Conservation (phyloP, 2,329 filamentous ascomycete genomes). For the Ophiosphaerella narmari region DNA sequence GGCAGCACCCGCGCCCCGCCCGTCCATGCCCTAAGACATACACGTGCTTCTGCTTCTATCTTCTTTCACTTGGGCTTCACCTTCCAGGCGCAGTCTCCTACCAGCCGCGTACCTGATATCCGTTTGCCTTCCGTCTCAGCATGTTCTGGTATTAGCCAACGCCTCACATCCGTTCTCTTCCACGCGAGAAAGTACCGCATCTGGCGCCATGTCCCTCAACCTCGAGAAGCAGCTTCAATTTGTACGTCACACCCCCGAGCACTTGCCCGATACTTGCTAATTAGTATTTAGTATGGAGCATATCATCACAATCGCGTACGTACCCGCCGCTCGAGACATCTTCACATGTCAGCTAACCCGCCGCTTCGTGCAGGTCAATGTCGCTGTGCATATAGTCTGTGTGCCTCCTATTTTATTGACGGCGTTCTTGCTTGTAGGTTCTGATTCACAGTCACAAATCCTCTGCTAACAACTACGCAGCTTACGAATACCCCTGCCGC, state of each 20-base stretch:
- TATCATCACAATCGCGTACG: conserved; percentile 76
- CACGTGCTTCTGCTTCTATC: conserved; percentile 21
- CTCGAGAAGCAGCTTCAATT: conserved; percentile 82
- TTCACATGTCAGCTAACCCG: conserved; percentile 29
- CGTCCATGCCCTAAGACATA: conserved; percentile 33
- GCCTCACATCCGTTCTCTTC: conserved; percentile 23
- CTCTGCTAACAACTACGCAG: conserved; percentile 43
- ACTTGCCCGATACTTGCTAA: conserved; percentile 11
- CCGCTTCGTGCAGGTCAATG: conserved; percentile 63
- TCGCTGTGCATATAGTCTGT: conserved; percentile 78
- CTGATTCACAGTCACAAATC: not conserved
- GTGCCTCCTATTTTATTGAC: conserved; percentile 77
- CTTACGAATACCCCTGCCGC: conserved; percentile 62
- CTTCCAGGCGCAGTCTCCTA: conserved; percentile 16
- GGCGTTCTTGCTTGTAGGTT: conserved; percentile 70
- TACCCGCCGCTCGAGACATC: conserved; percentile 6
- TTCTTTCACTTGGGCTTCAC: conserved; percentile 18
- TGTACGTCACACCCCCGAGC: conserved; percentile 58
- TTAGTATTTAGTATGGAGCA: conserved; percentile 70
- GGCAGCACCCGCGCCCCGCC: conserved; percentile 27
- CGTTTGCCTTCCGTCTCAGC: conserved; percentile 18
- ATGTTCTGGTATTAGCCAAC: conserved; percentile 33
- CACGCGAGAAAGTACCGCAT: conserved; percentile 33
- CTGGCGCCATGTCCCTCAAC: conserved; percentile 62
- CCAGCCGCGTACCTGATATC: too few species aligned